These are phyloP conservation scores for Thymus quinquecostatus DNA, from an alignment of 257 asterid genomes.

Conservation along the genomic window DNA sequence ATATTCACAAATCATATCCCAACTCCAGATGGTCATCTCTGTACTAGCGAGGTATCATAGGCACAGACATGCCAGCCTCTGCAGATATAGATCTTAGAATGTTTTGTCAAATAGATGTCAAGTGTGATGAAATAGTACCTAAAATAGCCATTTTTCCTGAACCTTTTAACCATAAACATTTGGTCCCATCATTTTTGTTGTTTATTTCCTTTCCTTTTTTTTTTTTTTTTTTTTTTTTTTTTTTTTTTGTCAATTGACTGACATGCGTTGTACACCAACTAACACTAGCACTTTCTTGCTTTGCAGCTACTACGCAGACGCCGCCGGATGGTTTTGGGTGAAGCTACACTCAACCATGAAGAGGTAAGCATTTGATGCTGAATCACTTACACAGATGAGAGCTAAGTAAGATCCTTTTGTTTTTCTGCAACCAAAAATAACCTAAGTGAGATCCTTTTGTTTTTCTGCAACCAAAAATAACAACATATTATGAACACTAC, in stretches of 20 bases:
- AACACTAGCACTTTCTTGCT: constrained; percentile 26
- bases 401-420: neutral
- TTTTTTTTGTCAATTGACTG: neutral
- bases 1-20: constrained; percentile 7
- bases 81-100: constrained; percentile 18
- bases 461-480: neutral
- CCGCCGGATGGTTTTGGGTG: constrained; percentile 75
- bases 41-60: constrained; percentile 13
- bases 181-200: constrained; percentile 2
- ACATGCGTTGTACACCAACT: constrained; percentile 10
- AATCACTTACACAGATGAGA: constrained; percentile 19
- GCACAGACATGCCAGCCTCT: constrained; percentile 2
- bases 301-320: constrained; percentile 87
- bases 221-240: neutral
- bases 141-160: constrained; percentile 10
- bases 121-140: constrained; percentile 5
- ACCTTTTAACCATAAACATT: neutral
- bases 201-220: neutral
- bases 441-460: neutral
- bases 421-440: neutral
- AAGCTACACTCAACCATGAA: constrained; percentile 66
- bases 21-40: constrained; percentile 22
- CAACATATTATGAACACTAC: constrained; percentile 1
- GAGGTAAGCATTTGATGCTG: constrained; percentile 57
- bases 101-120: constrained; percentile 16